Base-by-base conservation (phyloP, 106 monocot genomes). In the Dioscorea zingiberensis region DNA sequence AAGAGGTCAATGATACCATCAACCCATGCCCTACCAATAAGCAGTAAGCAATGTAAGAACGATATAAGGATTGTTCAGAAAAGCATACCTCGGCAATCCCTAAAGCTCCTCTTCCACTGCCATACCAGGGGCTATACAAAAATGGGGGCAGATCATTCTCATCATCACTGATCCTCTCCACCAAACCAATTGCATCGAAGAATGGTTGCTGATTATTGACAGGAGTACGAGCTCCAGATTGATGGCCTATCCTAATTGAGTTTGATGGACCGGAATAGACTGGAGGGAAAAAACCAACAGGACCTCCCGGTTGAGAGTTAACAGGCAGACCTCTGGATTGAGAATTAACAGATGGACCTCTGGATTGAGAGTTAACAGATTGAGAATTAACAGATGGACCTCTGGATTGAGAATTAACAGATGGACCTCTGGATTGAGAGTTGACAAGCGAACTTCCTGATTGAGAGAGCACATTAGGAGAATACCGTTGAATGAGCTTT, bases 51-150 rank as follows among this genome's bases (percentile, higher is more conserved):
- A 30, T 30, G 7, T 30, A 30, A 30, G 7, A 49, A 49, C n/a
- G 2, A 16, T 13, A 49, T 49, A 49, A 49, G 13, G 7, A 49
- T 49, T 2, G 17, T 49, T 49, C 13, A 4, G 23, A 23, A 59
- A 19, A 28, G 51, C 60, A 44, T 77, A 84, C 88, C 88, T 88
- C 84, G 21, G 84, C 72, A 54, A 82, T 61, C 65, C 78, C 59
- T 27, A 75, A 74, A 60, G 72, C 75, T 57, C 84, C 72, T 51
- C 75, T 74, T 12, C 75, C 81, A 61, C 81, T 69, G 48, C 73
- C 26, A 47, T 76, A 22, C 44, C 73, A 27, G 14, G 76, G 14
- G 29, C 29, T 67, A 29, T 78, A 67, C 47, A 66, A 26, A 26
- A 73, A 24, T 27, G 65, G 27, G 17, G 78, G 74, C 55, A 64